phyloP scores from a whole-genome alignment of 768 basidiomycete species.

The Lactarius sanguifluus region DNA sequence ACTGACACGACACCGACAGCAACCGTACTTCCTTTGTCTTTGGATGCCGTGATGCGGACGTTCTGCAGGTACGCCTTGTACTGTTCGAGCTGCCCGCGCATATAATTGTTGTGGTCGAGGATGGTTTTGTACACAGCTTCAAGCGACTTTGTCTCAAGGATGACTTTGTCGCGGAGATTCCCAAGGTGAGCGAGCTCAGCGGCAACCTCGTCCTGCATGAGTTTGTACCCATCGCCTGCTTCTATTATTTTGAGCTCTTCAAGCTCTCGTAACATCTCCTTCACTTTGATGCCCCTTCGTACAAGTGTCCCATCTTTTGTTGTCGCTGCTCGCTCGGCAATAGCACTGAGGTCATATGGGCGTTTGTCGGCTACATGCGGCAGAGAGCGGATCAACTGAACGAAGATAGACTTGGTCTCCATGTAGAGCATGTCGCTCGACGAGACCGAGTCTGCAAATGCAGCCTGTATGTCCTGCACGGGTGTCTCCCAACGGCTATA shows the following conservation, averaged over 20 bases:
- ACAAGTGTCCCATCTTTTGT: conserved; percentile 96
- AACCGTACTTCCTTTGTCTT: conserved; percentile 83
- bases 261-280: conserved; percentile 96
- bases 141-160: conserved; percentile 87
- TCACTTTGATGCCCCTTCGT: conserved; percentile 97
- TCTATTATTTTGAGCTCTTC: conserved; percentile 90
- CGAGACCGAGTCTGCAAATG: conserved; percentile 95
- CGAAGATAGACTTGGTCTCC: conserved; percentile 99
- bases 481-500: conserved; percentile 99
- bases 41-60: conserved; percentile 84
- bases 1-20: conserved; percentile 95
- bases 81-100: conserved; percentile 94
- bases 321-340: conserved; percentile 95
- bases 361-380: conserved; percentile 80
- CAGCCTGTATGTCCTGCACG: conserved; percentile 94
- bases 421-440: conserved; percentile 99
- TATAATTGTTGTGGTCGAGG: conserved; percentile 97
- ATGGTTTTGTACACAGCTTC: conserved; percentile 99
- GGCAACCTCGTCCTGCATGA: conserved; percentile 97
- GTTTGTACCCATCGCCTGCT: conserved; percentile 74
- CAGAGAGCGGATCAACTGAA: conserved; percentile 93
- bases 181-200: conserved; percentile 96
- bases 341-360: conserved; percentile 83
- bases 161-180: conserved; percentile 93
- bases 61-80: conserved; percentile 99